A percentile compares a stretch with the other conserved stretches of the same genome.
phyloP scores from a whole-genome alignment of 345 rosid species.

The Boechera retrofracta region DNA sequence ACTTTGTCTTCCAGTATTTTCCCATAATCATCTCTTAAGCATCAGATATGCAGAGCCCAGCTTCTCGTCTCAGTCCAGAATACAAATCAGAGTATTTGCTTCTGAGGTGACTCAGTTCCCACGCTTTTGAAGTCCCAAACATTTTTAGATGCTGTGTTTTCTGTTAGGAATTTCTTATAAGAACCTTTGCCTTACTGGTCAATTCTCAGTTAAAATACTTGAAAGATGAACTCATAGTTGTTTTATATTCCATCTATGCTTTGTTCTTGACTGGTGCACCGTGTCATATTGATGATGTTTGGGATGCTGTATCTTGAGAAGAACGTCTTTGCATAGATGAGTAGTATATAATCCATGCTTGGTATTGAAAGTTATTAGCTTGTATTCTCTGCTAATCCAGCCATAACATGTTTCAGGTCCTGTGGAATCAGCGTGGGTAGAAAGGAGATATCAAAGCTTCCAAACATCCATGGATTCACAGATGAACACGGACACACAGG shows the following conservation, averaged over 20 bases:
- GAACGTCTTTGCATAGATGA: not conserved
- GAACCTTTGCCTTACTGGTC: not conserved
- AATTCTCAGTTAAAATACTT: not conserved
- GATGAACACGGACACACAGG: not conserved
- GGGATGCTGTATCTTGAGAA: not conserved
- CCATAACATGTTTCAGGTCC: not conserved
- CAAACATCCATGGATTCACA: not conserved
- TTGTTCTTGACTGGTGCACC: not conserved
- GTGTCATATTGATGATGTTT: constrained; percentile 6
- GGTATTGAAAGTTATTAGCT: not conserved
- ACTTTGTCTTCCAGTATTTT: not conserved
- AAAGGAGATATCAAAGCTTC: constrained; percentile 19
- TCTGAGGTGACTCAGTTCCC: not conserved
- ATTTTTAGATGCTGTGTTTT: not conserved
- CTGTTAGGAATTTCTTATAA: not conserved
- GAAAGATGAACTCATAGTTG: constrained; percentile 7
- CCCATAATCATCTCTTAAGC: constrained; percentile 7
- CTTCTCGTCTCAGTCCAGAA: constrained; percentile 5
- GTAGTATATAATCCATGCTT: not conserved
- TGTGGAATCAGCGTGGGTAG: constrained; percentile 18
- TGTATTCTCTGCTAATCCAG: not conserved
- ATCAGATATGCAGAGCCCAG: constrained; percentile 8
- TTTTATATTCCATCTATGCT: not conserved
- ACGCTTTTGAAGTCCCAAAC: not conserved
- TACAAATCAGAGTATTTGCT: constrained; percentile 5